Evolutionary conservation across 192 early-diverging fungal species (phyloP).

Genomic region (Chytriomyces sp.): DNA sequence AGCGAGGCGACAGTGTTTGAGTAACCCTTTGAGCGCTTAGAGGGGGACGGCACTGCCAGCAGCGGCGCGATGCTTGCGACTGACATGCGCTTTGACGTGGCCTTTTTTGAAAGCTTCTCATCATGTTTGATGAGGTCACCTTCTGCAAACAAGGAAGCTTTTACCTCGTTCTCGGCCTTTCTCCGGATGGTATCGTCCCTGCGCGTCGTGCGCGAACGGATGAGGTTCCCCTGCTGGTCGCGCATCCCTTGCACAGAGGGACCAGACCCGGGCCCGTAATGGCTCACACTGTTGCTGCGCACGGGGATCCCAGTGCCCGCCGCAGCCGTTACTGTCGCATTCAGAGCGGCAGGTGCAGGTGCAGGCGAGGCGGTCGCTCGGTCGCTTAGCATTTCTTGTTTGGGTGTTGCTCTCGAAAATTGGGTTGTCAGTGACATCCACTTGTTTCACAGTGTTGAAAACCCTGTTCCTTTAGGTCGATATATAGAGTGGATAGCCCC

Average conservation of each 20-base stretch:
- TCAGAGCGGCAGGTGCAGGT: too few species aligned
- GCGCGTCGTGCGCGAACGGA: slow-evolving; percentile 42
- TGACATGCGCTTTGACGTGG: slow-evolving; percentile 23
- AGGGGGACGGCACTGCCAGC: background rate
- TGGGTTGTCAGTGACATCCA: too few species aligned
- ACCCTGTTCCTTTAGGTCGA: too few species aligned
- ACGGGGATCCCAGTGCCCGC: background rate
- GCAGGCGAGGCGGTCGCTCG: too few species aligned
- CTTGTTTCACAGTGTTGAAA: too few species aligned
- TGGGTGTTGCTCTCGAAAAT: too few species aligned
- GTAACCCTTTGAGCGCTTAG: slow-evolving; percentile 1
- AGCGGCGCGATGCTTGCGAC: background rate
- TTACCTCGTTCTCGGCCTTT: slow-evolving; percentile 53
- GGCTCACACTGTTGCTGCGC: background rate
- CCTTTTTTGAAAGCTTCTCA: slow-evolving; percentile 9
- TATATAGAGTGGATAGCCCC: too few species aligned
- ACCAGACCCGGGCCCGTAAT: background rate
- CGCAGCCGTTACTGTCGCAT: too few species aligned
- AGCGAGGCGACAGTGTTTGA: slow-evolving; percentile 92
- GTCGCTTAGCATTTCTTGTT: too few species aligned
- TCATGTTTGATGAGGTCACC: background rate
- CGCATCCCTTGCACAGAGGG: background rate
- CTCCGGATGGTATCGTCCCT: slow-evolving; percentile 55
- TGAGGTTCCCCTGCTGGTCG: slow-evolving; percentile 8
- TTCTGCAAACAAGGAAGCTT: background rate